Evolutionary conservation across 257 asterid genomes (phyloP), one percentile per base, ranked within the genome.

Genomic region (Ajuga chamaepitys): DNA sequence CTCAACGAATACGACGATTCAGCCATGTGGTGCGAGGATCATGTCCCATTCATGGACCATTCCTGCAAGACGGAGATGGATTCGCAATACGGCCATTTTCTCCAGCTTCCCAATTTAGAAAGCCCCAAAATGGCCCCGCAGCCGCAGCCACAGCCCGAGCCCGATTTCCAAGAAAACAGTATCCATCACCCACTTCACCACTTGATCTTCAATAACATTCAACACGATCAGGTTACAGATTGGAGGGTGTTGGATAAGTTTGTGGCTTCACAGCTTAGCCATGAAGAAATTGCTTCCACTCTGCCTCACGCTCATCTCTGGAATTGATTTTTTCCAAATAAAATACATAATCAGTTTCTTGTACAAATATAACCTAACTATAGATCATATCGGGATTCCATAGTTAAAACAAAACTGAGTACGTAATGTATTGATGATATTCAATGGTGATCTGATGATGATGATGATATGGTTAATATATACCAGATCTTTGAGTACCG

Each of bases 181-280:
- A 9, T 51, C 53, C 66, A 68, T 0, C 78, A 69, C 35, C 20
- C 73, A 54, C 80, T 74, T 16, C 84, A 78, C 86, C 75, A 4
- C 5, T 66, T 9, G 9, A 18, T 18, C 64, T 79, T 24, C 83
- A 71, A 26, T 25, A 41, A 20, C 25, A 16, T 34, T 14, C 77
- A 79, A 5, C 75, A 40, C 0, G 86, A 83, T 20, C 94, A 82
- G 42, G 85, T 89, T 1, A 87, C 85, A 0, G 97, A 90, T 56
- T 90, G 97, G 97, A 74, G 97, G 68, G 84, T 85, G 1, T 88
- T 90, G 9, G 95, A 90, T 56, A 90, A 87, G 64, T 88, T 90
- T 13, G 97, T 90, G 22, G 97, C 97, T 4, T 90, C 95, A 3
- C 97, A 86, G 55, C 88, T 88, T 37, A 88, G 96, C 64, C 96